Evolutionary conservation across 768 basidiomycete species (phyloP).

Genomic region (Lactarius evosmus): DNA sequence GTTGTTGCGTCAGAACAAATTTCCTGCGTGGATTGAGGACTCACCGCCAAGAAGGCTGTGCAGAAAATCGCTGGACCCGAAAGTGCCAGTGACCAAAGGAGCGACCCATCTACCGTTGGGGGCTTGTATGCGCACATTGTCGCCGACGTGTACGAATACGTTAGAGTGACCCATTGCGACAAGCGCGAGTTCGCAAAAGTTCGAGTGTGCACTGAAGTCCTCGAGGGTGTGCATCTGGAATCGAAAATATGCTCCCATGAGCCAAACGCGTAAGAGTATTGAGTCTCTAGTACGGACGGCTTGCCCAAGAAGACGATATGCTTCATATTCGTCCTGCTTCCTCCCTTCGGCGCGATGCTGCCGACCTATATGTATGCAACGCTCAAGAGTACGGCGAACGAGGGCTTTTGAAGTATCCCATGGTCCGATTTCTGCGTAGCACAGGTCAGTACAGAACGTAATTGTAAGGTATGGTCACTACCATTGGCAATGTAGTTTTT

Average conservation of each 20-base stretch:
- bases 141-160: conserved; percentile 87
- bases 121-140: conserved; percentile 68
- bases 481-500: conserved; percentile 53
- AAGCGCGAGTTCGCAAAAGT: conserved; percentile 84
- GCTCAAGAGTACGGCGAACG: conserved; percentile 66
- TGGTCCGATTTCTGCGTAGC: conserved; percentile 51
- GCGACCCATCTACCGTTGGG: conserved; percentile 74
- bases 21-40: conserved; percentile 28
- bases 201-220: conserved; percentile 86
- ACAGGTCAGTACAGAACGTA: neutral
- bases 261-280: neutral
- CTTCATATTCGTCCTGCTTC: conserved; percentile 72
- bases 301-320: conserved; percentile 76
- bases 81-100: conserved; percentile 81
- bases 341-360: conserved; percentile 52
- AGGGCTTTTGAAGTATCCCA: conserved; percentile 90
- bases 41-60: conserved; percentile 71
- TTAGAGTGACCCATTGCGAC: conserved; percentile 67
- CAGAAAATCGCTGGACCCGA: conserved; percentile 76
- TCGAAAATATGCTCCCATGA: neutral
- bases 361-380: conserved; percentile 78
- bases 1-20: conserved; percentile 1
- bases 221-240: conserved; percentile 75
- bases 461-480: neutral
- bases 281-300: conserved; percentile 37